Evolutionary conservation across 495 filamentous ascomycete species (phyloP).

Genomic region (Penicillium lividum): DNA sequence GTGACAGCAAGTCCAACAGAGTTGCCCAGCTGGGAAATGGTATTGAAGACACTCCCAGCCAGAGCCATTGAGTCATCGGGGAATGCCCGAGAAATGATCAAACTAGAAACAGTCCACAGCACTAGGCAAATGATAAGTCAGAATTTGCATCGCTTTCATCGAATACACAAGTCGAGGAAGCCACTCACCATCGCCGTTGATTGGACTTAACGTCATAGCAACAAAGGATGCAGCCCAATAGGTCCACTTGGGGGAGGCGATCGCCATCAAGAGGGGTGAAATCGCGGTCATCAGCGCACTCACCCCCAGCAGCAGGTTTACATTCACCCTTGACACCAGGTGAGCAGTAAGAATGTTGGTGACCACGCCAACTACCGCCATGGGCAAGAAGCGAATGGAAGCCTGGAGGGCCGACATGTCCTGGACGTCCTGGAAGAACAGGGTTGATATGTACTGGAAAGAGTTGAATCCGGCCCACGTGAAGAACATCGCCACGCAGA

Average conservation of each 20-base stretch:
- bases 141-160: neutral
- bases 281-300: conserved; percentile 3
- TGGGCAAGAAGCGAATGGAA: conserved; percentile 36
- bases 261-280: conserved; percentile 34
- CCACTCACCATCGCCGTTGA: neutral
- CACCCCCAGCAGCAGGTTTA: neutral
- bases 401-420: conserved; percentile 37
- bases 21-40: conserved; percentile 56
- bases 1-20: conserved; percentile 40
- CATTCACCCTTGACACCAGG: neutral
- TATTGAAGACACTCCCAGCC: conserved; percentile 63
- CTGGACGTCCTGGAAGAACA: conserved; percentile 51
- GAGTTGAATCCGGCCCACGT: conserved; percentile 52
- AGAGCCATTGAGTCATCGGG: conserved; percentile 33
- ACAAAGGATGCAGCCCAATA: conserved; percentile 31
- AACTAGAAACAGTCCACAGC: conserved; percentile 31
- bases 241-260: conserved; percentile 16
- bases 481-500: conserved; percentile 55
- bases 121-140: neutral
- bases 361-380: conserved; percentile 25
- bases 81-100: conserved; percentile 7
- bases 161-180: neutral
- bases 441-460: neutral
- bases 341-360: conserved; percentile 17
- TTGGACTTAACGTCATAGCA: conserved; percentile 11